Evolutionary conservation across 192 early-diverging fungal genomes (phyloP), one percentile per base, ranked within the genome.

Genomic region (Dimargaris cristalligena): DNA sequence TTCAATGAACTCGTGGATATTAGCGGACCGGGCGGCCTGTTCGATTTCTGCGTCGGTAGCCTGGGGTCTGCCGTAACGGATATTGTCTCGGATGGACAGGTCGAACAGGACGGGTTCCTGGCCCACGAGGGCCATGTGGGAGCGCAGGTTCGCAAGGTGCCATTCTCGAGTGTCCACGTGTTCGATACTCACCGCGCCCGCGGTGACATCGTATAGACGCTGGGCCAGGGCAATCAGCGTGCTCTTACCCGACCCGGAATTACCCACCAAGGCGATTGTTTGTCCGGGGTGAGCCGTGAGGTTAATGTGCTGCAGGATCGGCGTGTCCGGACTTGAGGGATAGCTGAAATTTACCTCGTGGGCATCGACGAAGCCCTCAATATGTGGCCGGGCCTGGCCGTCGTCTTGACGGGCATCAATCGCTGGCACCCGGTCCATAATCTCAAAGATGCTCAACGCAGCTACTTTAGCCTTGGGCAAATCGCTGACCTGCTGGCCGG

Each of bases 81-180:
- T 91, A 77, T 97, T 97, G 16, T 94, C 90, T 29, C 74, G 76
- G 62, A 97, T 87, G 28, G 81, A 76, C 66, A 88, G 71, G 72
- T 92, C 87, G 65, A 94, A 93, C 44, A 97, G 67, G 38, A 88
- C 80, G 3, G 93, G 93, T 72, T 94, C 92, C 67, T 97, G 93
- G 29, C 84, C 83, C 13, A 97, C 94, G 23, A 97, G 70, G 20
- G 89, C 85, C 74, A 92, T 69, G 61, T 78, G 76, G 28, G 62
- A 44, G 55, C 94, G 82, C 26, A 94, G 72, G 41, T 81, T 76
- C n/a, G 61, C 57, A 9, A 91, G 34, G 32, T 80, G 74, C 74
- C 83, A 86, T 48, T 78, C 62, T 4, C 69, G 62, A 30, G 92
- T 73, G 52, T 80, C 66, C 6, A 69, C 66, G 51, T 67, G 66